phyloP scores from a whole-genome alignment of 345 rosid genomes.

The rapeseed (Brassica napus) region Da-Ae NC_063452.1:17969001-17969500 shows the following conservation, averaged over 20 bases:
- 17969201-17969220: constrained; percentile 10
- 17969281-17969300: neutral
- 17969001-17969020: neutral
- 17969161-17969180: neutral
- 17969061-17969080: constrained; percentile 4
- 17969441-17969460: neutral
- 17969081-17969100: neutral
- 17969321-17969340: neutral
- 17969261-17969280: constrained; percentile 10
- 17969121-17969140: neutral
- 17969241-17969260: constrained; percentile 20
- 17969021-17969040: neutral
- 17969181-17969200: constrained; percentile 19
- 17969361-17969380: constrained; percentile 5
- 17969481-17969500: neutral
- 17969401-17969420: constrained; percentile 20
- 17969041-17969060: neutral
- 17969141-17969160: neutral
- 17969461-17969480: neutral
- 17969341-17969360: neutral
- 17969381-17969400: constrained; percentile 16
- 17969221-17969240: neutral
- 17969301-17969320: neutral
- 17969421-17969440: constrained; percentile 21
- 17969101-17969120: constrained; percentile 7